These are phyloP conservation scores for Candida saitoana DNA, from an alignment of 805 yeast species.

Conservation along the genomic window DNA sequence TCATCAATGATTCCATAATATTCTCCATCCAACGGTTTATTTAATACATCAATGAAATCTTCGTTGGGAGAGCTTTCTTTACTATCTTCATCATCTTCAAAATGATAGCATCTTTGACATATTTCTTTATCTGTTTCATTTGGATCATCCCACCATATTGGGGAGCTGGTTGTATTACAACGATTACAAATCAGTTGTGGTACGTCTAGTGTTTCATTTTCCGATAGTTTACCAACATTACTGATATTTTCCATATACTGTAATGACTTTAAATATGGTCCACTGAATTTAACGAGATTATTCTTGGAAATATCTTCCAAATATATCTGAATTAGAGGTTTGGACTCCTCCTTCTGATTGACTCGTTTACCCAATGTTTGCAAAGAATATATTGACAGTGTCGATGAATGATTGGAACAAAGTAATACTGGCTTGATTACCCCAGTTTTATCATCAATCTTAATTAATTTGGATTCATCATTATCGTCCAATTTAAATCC, in stretches of 20 bases:
- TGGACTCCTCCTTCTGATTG: conserved; percentile 22
- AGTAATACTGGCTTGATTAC: conserved; percentile 40
- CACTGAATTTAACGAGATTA: conserved; percentile 17
- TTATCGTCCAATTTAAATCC: conserved; percentile 48
- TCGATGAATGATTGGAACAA: conserved; percentile 38
- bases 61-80: conserved; percentile 13
- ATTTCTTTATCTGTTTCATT: not conserved
- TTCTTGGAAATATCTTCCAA: conserved; percentile 29
- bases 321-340: conserved; percentile 39
- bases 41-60: conserved; percentile 19
- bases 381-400: conserved; percentile 18
- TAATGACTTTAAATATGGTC: conserved; percentile 31
- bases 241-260: conserved; percentile 19
- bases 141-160: conserved; percentile 32
- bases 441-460: conserved; percentile 30
- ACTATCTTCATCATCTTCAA: conserved; percentile 10
- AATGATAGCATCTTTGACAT: conserved; percentile 34
- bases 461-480: conserved; percentile 18
- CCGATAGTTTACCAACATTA: not conserved
- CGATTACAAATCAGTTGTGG: conserved; percentile 12
- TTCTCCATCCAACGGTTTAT: conserved; percentile 28
- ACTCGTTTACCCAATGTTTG: conserved; percentile 28
- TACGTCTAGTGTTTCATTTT: not conserved
- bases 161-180: conserved; percentile 27
- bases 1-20: conserved; percentile 27